Conservation (phyloP, 108 stramenopile species). For the Skeletonema menzelii region DNA sequence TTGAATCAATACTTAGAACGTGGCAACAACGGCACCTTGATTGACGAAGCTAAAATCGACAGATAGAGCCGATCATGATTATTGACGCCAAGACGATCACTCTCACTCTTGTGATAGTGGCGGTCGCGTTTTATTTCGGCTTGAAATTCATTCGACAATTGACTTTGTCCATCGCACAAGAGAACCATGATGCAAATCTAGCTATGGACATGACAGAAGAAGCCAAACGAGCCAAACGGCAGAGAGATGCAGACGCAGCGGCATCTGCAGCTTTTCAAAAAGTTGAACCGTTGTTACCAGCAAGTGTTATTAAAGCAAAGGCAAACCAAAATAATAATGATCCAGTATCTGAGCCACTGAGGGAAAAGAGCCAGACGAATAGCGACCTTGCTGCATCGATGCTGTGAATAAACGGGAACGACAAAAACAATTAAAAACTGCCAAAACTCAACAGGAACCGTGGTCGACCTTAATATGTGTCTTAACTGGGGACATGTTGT, state of each 20-base stretch:
- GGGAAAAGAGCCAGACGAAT: not conserved
- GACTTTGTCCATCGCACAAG: slow-evolving; percentile 79
- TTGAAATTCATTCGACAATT: slow-evolving; percentile 68
- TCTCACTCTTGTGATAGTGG: slow-evolving; percentile 60
- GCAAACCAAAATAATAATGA: not conserved
- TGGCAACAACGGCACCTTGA: too few species aligned
- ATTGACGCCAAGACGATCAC: slow-evolving; percentile 74
- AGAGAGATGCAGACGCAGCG: slow-evolving; percentile 72
- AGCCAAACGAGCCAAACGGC: slow-evolving; percentile 59
- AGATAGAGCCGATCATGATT: slow-evolving; percentile 61
- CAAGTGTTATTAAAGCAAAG: slow-evolving; percentile 32
- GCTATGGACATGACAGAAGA: slow-evolving; percentile 73
- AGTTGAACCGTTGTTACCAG: slow-evolving; percentile 68
- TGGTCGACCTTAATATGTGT: not conserved
- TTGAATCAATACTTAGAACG: too few species aligned
- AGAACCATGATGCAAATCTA: slow-evolving; percentile 78
- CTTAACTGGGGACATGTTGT: not conserved
- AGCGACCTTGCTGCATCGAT: slow-evolving; percentile 3
- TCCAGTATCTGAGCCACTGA: not conserved
- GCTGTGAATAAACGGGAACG: not conserved
- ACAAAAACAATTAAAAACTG: not conserved
- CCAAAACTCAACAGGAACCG: not conserved
- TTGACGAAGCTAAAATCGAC: too few species aligned
- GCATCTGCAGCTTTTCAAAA: slow-evolving; percentile 73
- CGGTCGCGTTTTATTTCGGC: slow-evolving; percentile 53